phyloP scores from a whole-genome alignment of 176 grass and related monocot genomes.

The Miscanthus lutarioriparius region DNA sequence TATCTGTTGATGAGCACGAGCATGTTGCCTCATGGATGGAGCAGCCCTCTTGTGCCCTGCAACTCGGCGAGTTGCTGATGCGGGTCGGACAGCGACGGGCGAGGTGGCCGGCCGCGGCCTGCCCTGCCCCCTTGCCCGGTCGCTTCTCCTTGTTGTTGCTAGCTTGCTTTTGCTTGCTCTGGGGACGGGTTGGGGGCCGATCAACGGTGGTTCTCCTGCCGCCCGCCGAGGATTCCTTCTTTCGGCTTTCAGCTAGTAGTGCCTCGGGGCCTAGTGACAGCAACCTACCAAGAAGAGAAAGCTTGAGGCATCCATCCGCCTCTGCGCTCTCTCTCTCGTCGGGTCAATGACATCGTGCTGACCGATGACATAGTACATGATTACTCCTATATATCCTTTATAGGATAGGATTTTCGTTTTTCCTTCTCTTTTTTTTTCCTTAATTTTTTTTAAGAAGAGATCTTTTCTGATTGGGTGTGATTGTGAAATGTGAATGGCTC shows the following conservation, averaged over 20 bases:
- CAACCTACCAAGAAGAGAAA: slow-evolving; percentile 12
- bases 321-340: background rate
- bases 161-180: no score
- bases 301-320: background rate
- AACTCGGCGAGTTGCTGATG: slow-evolving; percentile 14
- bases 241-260: background rate
- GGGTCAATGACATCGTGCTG: slow-evolving; percentile 41
- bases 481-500: background rate
- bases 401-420: slow-evolving; percentile 1
- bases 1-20: slow-evolving; percentile 69
- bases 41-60: background rate
- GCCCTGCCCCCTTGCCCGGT: background rate
- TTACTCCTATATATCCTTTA: background rate
- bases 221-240: background rate
- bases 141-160: background rate
- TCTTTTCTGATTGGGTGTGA: background rate
- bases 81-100: slow-evolving; percentile 29
- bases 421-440: fast-evolving
- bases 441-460: background rate
- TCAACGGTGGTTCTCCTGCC: background rate
- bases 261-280: background rate
- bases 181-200: background rate
- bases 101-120: background rate
- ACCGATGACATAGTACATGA: background rate
- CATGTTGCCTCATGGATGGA: slow-evolving; percentile 63